Evolutionary conservation across 2,329 filamentous ascomycete genomes (phyloP).

Genomic region (Colletotrichum sp.): DNA sequence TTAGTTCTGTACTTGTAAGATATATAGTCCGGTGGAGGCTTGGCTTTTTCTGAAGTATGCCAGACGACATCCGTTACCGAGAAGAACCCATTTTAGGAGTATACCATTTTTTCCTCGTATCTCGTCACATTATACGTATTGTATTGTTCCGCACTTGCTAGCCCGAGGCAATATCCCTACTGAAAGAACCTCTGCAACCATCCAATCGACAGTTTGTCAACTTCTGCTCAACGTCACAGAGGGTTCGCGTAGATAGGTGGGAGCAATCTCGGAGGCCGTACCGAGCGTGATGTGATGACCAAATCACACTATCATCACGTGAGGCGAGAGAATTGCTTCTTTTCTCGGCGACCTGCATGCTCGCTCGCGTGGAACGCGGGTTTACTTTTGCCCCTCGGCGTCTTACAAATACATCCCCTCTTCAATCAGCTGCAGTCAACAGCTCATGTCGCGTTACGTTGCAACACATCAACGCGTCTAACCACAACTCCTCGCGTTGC

Average conservation of each 20-base stretch:
- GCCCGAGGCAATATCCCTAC: no score
- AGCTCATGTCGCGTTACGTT: neutral
- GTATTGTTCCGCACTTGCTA: no score
- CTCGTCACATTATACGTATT: no score
- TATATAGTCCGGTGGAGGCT: no score
- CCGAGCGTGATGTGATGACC: neutral
- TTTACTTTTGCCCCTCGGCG: neutral
- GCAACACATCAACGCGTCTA: neutral
- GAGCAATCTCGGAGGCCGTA: neutral
- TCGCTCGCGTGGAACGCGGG: neutral
- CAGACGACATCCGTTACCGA: no score
- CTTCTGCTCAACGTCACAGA: no score
- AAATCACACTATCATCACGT: neutral
- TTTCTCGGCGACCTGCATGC: neutral
- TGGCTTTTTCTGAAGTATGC: no score
- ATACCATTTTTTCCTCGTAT: no score
- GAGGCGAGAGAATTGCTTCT: neutral
- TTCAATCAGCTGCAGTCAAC: neutral
- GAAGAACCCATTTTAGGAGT: no score
- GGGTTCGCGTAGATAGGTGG: no score
- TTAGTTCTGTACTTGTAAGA: neutral
- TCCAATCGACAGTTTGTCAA: no score
- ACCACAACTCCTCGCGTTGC: neutral
- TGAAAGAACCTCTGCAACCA: no score
- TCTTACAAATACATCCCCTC: neutral